Evolutionary conservation across 805 yeast species (phyloP).

Genomic region (Starmerella ratchasimensis): DNA sequence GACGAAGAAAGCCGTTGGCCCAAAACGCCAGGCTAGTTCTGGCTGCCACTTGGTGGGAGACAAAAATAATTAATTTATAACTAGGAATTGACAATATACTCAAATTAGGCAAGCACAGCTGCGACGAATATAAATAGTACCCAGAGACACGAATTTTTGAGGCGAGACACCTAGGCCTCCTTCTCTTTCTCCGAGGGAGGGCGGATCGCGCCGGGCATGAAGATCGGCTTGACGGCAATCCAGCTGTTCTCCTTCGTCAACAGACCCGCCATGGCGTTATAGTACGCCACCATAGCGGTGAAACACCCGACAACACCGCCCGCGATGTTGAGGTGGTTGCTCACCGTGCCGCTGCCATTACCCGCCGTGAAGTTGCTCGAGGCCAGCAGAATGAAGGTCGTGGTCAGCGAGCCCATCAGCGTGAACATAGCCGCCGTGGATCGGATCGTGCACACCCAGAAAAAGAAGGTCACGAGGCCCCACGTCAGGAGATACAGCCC

Average conservation of each 20-base stretch:
- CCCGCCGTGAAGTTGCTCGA: conserved; percentile 36
- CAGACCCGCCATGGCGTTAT: conserved; percentile 49
- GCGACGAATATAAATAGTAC: too few species aligned
- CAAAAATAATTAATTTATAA: too few species aligned
- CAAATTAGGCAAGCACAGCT: too few species aligned
- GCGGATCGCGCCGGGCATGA: conserved; percentile 32
- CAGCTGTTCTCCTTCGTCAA: conserved; percentile 49
- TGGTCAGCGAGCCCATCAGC: conserved; percentile 38
- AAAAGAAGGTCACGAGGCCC: conserved; percentile 45
- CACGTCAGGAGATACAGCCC: conserved; percentile 51
- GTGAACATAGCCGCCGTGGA: conserved; percentile 52
- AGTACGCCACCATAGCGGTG: conserved; percentile 45
- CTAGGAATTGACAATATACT: too few species aligned
- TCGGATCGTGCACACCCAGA: conserved; percentile 42
- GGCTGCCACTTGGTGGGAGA: too few species aligned
- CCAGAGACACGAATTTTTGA: too few species aligned
- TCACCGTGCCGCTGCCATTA: conserved; percentile 20
- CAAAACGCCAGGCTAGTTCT: too few species aligned
- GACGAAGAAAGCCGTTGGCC: too few species aligned
- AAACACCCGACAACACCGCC: conserved; percentile 52
- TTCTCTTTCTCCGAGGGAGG: conserved; percentile 7
- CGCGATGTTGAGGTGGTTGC: conserved; percentile 34
- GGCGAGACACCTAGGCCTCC: conserved; percentile 1
- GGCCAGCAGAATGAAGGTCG: conserved; percentile 44
- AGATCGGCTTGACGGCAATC: conserved; percentile 36